Conservation (phyloP, 306 rosid species). For the Dryas octopetala region DNA sequence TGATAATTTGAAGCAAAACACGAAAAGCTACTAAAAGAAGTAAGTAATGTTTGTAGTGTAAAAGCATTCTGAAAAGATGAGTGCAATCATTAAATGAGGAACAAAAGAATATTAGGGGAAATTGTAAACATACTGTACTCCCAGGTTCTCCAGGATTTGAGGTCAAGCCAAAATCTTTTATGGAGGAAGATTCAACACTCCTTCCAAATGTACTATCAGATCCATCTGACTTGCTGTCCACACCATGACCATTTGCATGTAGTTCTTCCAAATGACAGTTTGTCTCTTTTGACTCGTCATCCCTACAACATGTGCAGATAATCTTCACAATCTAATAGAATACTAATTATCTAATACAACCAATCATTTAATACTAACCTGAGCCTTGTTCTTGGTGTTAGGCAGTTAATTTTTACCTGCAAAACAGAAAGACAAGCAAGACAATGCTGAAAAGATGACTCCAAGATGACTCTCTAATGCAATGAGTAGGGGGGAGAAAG, state of each 20-base stretch:
- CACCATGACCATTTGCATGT: conserved; percentile 26
- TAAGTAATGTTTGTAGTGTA: not conserved
- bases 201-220: conserved; percentile 31
- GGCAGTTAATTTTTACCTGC: conserved; percentile 54
- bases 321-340: conserved; percentile 14
- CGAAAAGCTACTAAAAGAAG: not conserved
- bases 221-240: conserved; percentile 38
- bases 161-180: conserved; percentile 42
- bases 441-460: not conserved
- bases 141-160: conserved; percentile 44
- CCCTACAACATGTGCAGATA: conserved; percentile 29
- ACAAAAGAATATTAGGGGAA: not conserved
- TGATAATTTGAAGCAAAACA: not conserved
- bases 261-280: conserved; percentile 24
- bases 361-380: conserved; percentile 32
- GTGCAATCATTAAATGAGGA: not conserved
- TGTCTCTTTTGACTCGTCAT: conserved; percentile 34
- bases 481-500: not conserved
- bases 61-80: not conserved
- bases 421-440: conserved; percentile 21
- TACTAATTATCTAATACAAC: not conserved
- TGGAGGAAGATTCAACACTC: conserved; percentile 44
- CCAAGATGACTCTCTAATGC: not conserved
- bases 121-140: conserved; percentile 39
- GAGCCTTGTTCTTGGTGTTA: conserved; percentile 37